Conservation (phyloP, 164 flowering plant species). For the Tinospora cordifolia region DNA sequence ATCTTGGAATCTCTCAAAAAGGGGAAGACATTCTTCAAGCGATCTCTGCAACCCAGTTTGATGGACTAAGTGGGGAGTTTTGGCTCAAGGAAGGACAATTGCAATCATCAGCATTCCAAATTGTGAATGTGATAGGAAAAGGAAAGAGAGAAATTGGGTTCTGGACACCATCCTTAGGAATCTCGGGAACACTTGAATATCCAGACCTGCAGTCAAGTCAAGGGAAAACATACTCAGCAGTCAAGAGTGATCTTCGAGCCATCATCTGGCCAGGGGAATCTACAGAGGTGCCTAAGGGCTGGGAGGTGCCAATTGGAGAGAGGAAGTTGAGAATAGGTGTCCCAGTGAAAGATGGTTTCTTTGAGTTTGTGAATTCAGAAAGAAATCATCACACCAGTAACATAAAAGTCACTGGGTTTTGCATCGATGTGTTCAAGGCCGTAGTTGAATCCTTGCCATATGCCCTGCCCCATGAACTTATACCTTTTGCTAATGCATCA, state of each 20-base stretch:
- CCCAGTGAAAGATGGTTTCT: constrained; percentile 10
- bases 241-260: neutral
- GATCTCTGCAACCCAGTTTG: neutral
- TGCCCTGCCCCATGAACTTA: constrained; percentile 6
- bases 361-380: constrained; percentile 6
- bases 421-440: constrained; percentile 10
- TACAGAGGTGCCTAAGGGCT: constrained; percentile 2
- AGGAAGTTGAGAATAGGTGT: constrained; percentile 8
- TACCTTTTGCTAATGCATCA: neutral
- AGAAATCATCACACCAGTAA: neutral
- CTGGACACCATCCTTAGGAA: constrained; percentile 7
- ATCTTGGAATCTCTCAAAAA: neutral
- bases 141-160: constrained; percentile 9
- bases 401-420: constrained; percentile 4
- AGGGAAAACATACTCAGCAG: neutral
- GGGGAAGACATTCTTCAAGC: neutral
- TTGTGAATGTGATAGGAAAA: constrained; percentile 8
- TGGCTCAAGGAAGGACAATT: constrained; percentile 1
- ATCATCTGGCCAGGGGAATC: constrained; percentile 6
- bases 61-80: constrained; percentile 7
- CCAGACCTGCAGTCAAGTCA: no score
- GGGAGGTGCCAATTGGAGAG: constrained; percentile 4
- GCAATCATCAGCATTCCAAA: neutral
- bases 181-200: neutral
- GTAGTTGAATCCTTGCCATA: constrained; percentile 2